Conservation (phyloP, 306 rosid species). For the Benincasa hispida region DNA sequence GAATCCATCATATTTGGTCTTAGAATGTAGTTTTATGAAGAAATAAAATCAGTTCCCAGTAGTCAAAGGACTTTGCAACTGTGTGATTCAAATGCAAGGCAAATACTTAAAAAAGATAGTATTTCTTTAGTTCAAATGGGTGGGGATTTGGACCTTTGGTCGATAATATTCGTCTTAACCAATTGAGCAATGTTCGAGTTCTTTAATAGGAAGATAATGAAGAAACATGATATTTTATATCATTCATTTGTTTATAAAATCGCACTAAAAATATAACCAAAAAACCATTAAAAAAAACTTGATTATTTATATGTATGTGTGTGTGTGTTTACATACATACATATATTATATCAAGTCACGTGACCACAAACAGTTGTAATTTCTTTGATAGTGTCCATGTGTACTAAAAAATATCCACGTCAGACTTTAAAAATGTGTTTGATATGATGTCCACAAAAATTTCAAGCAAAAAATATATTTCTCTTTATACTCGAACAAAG, state of each 20-base stretch:
- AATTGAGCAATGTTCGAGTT: background rate
- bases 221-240: background rate
- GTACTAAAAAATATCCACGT: background rate
- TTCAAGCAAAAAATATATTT: background rate
- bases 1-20: background rate
- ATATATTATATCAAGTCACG: too few relatives aligned
- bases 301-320: too few relatives aligned
- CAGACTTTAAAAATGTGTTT: background rate
- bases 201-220: background rate
- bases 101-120: background rate
- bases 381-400: background rate
- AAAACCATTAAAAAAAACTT: background rate
- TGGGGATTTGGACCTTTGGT: too few relatives aligned
- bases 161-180: too few relatives aligned
- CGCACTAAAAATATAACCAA: background rate
- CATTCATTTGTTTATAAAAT: background rate
- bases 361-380: background rate
- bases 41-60: background rate
- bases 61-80: background rate
- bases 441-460: background rate
- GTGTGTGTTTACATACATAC: too few relatives aligned
- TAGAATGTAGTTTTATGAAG: background rate
- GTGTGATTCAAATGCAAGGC: background rate
- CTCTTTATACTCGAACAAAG: conserved; percentile 3
- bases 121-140: too few relatives aligned